Evolutionary conservation across 176 grass and related monocot species (phyloP).

Genomic region (Dactylis glomerata): DNA sequence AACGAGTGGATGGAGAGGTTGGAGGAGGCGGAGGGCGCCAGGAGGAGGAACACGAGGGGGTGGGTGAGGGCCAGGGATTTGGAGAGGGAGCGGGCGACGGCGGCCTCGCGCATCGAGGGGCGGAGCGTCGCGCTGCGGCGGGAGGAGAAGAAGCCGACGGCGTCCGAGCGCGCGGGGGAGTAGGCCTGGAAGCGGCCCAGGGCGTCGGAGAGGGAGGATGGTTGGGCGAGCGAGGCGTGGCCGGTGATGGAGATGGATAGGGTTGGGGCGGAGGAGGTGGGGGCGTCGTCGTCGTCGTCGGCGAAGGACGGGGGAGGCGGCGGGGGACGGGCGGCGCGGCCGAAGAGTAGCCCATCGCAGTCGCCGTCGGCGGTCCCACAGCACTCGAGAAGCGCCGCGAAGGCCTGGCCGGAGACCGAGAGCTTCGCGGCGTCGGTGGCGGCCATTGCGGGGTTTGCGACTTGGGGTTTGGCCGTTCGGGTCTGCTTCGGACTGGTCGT

Average conservation of each 20-base stretch:
- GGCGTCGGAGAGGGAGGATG: constrained; percentile 35
- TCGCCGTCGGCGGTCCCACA: constrained; percentile 34
- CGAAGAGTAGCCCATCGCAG: constrained; percentile 42
- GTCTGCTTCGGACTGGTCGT: neutral
- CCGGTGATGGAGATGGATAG: constrained; percentile 31
- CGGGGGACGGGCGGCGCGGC: constrained; percentile 22
- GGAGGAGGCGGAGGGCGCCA: neutral
- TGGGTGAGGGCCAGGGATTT: neutral
- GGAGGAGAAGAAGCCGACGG: constrained; percentile 51
- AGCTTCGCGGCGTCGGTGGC: constrained; percentile 25
- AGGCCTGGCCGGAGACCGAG: constrained; percentile 39
- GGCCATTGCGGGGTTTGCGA: constrained; percentile 3
- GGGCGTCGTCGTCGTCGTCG: constrained; percentile 11
- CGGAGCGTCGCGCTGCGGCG: constrained; percentile 36
- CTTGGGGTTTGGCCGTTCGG: neutral
- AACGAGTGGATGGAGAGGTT: neutral
- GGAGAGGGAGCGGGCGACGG: constrained; percentile 35
- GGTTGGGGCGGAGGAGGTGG: constrained; percentile 23
- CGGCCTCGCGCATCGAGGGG: constrained; percentile 55
- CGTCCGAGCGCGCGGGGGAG: neutral
- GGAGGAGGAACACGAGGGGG: neutral
- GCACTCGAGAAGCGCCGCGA: constrained; percentile 39
- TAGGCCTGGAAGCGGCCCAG: constrained; percentile 37
- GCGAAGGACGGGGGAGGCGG: constrained; percentile 15
- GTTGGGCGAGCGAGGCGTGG: constrained; percentile 10